phyloP scores from a whole-genome alignment of 2,329 filamentous ascomycete genomes.

The Penicillium aurantiogriseum region DNA sequence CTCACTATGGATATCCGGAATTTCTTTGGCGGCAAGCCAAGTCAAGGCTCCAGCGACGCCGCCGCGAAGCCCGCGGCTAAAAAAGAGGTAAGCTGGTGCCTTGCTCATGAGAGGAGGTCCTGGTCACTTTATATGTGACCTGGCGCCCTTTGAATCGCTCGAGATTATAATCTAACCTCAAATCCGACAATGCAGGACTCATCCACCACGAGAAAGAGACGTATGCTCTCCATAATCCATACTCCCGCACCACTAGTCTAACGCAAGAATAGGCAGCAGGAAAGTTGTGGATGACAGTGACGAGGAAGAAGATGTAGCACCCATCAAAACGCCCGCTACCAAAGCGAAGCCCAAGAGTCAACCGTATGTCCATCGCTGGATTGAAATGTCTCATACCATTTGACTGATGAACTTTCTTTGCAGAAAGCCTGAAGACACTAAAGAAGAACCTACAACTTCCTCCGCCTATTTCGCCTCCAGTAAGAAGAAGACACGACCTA shows the following conservation, averaged over 20 bases:
- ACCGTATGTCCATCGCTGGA: slow-evolving; percentile 44
- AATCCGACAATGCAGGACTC: slow-evolving; percentile 23
- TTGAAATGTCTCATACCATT: background rate
- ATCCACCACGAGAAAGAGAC: slow-evolving; percentile 34
- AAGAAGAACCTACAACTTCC: slow-evolving; percentile 59
- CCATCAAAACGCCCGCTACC: slow-evolving; percentile 40
- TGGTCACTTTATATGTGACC: background rate
- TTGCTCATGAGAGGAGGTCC: background rate
- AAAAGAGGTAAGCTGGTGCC: slow-evolving; percentile 41
- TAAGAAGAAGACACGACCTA: slow-evolving; percentile 55
- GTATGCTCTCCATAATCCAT: slow-evolving; percentile 25
- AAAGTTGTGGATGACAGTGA: slow-evolving; percentile 80
- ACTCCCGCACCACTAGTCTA: slow-evolving; percentile 4
- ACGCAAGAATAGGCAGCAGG: slow-evolving; percentile 46
- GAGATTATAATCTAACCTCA: slow-evolving; percentile 9
- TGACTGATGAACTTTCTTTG: slow-evolving; percentile 5
- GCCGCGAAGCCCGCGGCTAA: slow-evolving; percentile 35
- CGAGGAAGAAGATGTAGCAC: slow-evolving; percentile 62
- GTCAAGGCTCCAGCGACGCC: slow-evolving; percentile 53
- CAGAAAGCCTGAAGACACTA: slow-evolving; percentile 51
- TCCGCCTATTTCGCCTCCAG: slow-evolving; percentile 62
- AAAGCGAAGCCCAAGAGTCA: slow-evolving; percentile 41
- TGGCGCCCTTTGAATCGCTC: background rate
- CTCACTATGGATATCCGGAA: slow-evolving; percentile 80
- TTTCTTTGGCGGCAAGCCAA: slow-evolving; percentile 80